A percentile compares a stretch with the other conserved stretches of the same genome.
These are phyloP conservation scores for Anisodus tanguticus DNA, from an alignment of 257 asterid species.

Conservation along the genomic window DNA sequence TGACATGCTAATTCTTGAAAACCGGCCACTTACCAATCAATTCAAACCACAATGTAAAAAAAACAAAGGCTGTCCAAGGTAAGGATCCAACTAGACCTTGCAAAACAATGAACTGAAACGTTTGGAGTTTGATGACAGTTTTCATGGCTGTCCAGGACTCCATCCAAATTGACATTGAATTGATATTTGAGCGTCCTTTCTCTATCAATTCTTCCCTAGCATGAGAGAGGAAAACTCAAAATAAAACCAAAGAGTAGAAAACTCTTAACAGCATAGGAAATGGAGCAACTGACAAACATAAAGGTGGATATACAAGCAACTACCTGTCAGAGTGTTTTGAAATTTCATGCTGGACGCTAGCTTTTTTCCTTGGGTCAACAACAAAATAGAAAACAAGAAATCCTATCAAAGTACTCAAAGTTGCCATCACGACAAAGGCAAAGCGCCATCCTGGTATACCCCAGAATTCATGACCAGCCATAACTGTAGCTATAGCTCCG, in stretches of 20 bases:
- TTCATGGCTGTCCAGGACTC: constrained; percentile 93
- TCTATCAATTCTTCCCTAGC: constrained; percentile 72
- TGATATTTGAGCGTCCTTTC: constrained; percentile 39
- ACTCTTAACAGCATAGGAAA: neutral
- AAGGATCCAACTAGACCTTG: constrained; percentile 94
- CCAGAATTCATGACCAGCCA: constrained; percentile 83
- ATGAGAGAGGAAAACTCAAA: constrained; percentile 27
- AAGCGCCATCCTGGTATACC: constrained; percentile 94
- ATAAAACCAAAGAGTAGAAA: constrained; percentile 10
- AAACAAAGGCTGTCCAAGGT: constrained; percentile 95
- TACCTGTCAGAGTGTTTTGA: constrained; percentile 62
- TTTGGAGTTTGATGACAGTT: constrained; percentile 74
- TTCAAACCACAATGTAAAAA: constrained; percentile 92
- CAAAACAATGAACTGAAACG: constrained; percentile 89
- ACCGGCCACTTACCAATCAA: constrained; percentile 61
- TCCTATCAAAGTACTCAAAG: constrained; percentile 75
- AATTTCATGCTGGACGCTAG: constrained; percentile 38
- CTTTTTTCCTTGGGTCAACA: constrained; percentile 67
- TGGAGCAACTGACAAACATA: neutral
- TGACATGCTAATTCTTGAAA: constrained; percentile 1
- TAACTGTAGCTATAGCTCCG: constrained; percentile 94
- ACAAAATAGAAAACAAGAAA: constrained; percentile 80
- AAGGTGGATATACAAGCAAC: constrained; percentile 23
- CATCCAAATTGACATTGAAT: constrained; percentile 63
- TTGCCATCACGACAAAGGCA: constrained; percentile 78